Base-by-base conservation (phyloP, 805 yeast species). In the Komagataella phaffii region DNA sequence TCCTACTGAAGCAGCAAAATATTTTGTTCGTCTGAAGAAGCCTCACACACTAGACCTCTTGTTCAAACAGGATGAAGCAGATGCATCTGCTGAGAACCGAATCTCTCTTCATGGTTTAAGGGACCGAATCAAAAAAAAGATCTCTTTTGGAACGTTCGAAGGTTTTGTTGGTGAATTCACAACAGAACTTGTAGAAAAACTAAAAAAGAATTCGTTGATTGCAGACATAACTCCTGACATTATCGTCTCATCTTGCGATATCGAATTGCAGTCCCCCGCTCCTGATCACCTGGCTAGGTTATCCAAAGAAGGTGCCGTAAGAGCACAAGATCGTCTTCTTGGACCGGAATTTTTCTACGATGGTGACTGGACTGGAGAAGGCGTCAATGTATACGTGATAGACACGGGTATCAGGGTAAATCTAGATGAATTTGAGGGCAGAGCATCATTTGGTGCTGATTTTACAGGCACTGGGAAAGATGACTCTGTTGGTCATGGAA, bases 401-500 rank as follows among this genome's bases (percentile, higher is more conserved):
- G 97, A 89, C 65, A 85, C 96, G 2, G 97, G 98, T 12, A 80
- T 85, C n/a, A 68, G 66, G 56, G 71, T 70, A 10, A 72, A 70
- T 6, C 83, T 81, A 60, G 77, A 76, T n/a, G 85, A 82, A 46
- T 73, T 85, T 60, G 82, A 75, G 58, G 82, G 80, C 0, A 67
- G 91, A 51, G 87, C 83, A 6, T 58, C 56, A 6, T 61, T 65
- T 53, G 90, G 90, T 0, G 73, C 70, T 6, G 86, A 83, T 59
- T 77, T 81, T 53, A 81, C 88, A 0, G 79, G 80, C 1, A 60
- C 71, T 1, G 88, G 86, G 6, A 46, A 17, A 7, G 52, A 59
- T 3, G 96, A 90, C 62, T 67, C 67, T 7, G 82, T 83, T 58
- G 96, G 96, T 0, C 97, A 89, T 64, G 97, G 96, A 0, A 88